A percentile compares a stretch with the other conserved stretches of the same genome.
These are phyloP conservation scores for Peronospora farinosa DNA, from an alignment of 352 stramenopile genomes.

Conservation along the genomic window DNA sequence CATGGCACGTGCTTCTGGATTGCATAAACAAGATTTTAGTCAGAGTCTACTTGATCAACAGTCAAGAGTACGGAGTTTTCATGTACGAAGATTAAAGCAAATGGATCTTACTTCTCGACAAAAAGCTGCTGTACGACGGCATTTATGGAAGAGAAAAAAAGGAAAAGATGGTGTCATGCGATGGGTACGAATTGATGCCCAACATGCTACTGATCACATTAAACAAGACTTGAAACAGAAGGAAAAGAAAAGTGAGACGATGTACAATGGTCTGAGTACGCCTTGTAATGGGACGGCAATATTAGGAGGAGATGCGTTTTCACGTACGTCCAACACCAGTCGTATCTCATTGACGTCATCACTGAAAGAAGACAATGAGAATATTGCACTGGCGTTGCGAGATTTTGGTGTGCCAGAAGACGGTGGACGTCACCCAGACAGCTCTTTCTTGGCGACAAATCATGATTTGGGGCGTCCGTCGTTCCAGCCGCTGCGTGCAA, in stretches of 20 bases:
- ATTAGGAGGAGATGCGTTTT: slow-evolving; percentile 21
- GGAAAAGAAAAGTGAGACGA: slow-evolving; percentile 11
- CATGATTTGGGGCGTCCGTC: slow-evolving; percentile 41
- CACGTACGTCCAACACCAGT: slow-evolving; percentile 25
- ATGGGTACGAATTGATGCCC: slow-evolving; percentile 73
- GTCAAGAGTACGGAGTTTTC: slow-evolving; percentile 74
- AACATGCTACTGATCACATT: slow-evolving; percentile 28
- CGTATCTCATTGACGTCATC: slow-evolving; percentile 44
- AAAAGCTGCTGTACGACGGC: slow-evolving; percentile 68
- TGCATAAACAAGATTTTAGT: slow-evolving; percentile 65
- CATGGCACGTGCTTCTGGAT: slow-evolving; percentile 54
- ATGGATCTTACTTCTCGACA: slow-evolving; percentile 79
- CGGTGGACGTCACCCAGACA: slow-evolving; percentile 27
- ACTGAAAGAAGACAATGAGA: slow-evolving; percentile 57
- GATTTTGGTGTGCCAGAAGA: slow-evolving; percentile 61
- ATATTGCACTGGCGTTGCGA: slow-evolving; percentile 67
- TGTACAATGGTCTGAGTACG: slow-evolving; percentile 48
- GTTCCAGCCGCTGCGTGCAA: slow-evolving; percentile 70
- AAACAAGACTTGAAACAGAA: slow-evolving; percentile 24
- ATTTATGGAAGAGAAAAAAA: slow-evolving; percentile 71
- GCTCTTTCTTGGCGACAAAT: slow-evolving; percentile 35
- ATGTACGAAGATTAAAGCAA: slow-evolving; percentile 79
- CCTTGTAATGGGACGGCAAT: slow-evolving; percentile 41
- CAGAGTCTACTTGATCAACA: slow-evolving; percentile 77
- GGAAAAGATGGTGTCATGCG: slow-evolving; percentile 67